Percentiles rank a stretch among this genome's conserved stretches.
Conservation (phyloP, 116 monocot species). For the Papilionanthe hybrid region DNA sequence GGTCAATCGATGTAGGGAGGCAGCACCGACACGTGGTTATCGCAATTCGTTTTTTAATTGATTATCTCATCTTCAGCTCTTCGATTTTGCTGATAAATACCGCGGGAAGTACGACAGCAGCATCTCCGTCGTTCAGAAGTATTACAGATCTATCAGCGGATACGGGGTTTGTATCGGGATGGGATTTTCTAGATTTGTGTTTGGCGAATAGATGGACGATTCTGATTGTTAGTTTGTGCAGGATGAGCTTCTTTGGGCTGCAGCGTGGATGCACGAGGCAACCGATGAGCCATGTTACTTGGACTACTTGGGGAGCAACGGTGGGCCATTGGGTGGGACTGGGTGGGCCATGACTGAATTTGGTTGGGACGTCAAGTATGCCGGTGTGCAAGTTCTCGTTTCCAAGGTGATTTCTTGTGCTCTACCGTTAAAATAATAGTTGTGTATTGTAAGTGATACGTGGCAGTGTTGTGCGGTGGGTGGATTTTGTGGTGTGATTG, state of each 20-base stretch:
- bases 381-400: slow-evolving; percentile 68
- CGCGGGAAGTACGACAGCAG: slow-evolving; percentile 54
- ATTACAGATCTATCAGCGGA: slow-evolving; percentile 61
- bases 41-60: background rate
- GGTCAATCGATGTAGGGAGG: background rate
- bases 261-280: slow-evolving; percentile 78
- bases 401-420: slow-evolving; percentile 43
- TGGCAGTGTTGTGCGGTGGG: too few species aligned
- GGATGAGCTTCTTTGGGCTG: slow-evolving; percentile 92
- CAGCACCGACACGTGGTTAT: background rate
- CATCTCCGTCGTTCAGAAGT: slow-evolving; percentile 39
- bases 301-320: slow-evolving; percentile 58
- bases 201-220: background rate
- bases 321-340: slow-evolving; percentile 59
- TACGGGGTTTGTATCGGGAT: slow-evolving; percentile 44
- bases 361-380: slow-evolving; percentile 91
- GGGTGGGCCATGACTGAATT: slow-evolving; percentile 80
- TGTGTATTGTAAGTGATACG: background rate
- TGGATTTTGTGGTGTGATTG: too few species aligned
- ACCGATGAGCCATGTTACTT: slow-evolving; percentile 57
- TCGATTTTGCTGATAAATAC: slow-evolving; percentile 52
- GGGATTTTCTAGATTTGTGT: background rate
- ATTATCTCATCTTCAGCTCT: slow-evolving; percentile 17
- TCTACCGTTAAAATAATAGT: background rate
- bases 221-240: slow-evolving; percentile 1